Evolutionary conservation across 768 basidiomycete species (phyloP).

Genomic region (Lentinus tigrinus): DNA sequence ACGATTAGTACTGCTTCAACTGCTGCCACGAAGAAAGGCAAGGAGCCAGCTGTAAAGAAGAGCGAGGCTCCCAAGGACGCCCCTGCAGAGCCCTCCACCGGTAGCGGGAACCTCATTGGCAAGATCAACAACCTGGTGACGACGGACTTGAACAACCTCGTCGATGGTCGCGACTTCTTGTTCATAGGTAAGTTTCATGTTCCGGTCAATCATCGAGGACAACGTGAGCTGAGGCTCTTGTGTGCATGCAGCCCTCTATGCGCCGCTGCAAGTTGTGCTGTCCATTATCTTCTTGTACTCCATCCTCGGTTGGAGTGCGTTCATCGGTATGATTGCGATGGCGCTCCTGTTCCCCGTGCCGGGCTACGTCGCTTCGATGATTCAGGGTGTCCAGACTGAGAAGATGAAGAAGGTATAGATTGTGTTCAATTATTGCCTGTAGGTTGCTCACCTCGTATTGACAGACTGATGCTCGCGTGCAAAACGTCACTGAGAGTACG

Average conservation of each 20-base stretch:
- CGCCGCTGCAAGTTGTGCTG: conserved; percentile 41
- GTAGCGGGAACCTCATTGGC: conserved; percentile 54
- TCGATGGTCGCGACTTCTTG: conserved; percentile 29
- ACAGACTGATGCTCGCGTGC: conserved; percentile 46
- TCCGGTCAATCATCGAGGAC: not conserved
- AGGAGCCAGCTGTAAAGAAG: conserved; percentile 4
- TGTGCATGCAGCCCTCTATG: conserved; percentile 26
- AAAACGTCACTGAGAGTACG: conserved; percentile 41
- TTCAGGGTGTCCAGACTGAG: conserved; percentile 35
- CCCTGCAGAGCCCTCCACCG: not conserved
- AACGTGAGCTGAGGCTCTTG: not conserved
- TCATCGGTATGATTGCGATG: conserved; percentile 45
- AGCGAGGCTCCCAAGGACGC: not conserved
- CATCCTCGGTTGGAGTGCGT: conserved; percentile 48
- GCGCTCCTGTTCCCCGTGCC: conserved; percentile 42
- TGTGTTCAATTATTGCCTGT: not conserved
- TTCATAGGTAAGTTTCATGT: conserved; percentile 8
- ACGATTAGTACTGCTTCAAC: conserved; percentile 6
- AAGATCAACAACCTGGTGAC: conserved; percentile 79
- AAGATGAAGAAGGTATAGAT: conserved; percentile 40
- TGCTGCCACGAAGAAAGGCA: conserved; percentile 1
- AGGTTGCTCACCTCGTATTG: not conserved
- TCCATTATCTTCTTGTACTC: conserved; percentile 42
- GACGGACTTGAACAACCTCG: conserved; percentile 47
- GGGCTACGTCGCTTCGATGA: conserved; percentile 37